Conservation (phyloP, 2,329 filamentous ascomycete genomes). For the Trichophyton benhamiae region DNA sequence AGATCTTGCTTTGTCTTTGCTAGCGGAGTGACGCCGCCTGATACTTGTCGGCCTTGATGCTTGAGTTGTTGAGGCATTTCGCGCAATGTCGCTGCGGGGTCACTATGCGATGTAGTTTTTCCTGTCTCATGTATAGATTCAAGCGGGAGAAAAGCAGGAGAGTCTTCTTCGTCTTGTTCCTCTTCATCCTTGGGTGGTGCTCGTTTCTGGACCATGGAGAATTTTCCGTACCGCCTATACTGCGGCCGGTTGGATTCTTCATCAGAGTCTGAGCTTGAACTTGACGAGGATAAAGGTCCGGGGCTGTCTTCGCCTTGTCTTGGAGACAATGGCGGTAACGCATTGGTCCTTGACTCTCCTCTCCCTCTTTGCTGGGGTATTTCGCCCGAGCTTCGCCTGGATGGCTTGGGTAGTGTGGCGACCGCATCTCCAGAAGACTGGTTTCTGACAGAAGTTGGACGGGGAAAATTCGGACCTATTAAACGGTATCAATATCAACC, state of each 20-base stretch:
- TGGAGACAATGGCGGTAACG: slow-evolving; percentile 20
- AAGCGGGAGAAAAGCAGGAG: slow-evolving; percentile 36
- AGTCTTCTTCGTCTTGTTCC: slow-evolving; percentile 33
- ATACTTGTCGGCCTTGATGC: slow-evolving; percentile 18
- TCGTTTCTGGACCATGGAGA: slow-evolving; percentile 24
- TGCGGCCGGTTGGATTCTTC: slow-evolving; percentile 23
- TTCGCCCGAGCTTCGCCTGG: slow-evolving; percentile 11
- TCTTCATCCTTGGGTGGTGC: slow-evolving; percentile 18
- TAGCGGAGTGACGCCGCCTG: slow-evolving; percentile 17
- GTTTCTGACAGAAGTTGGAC: not conserved
- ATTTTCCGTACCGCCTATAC: slow-evolving; percentile 30
- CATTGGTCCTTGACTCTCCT: not conserved
- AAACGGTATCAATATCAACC: not conserved
- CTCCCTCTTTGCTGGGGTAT: not conserved
- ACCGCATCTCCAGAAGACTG: not conserved
- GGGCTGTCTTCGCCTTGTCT: slow-evolving; percentile 24
- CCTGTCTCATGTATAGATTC: slow-evolving; percentile 8
- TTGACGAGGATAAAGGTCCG: slow-evolving; percentile 13
- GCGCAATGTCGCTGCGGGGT: slow-evolving; percentile 33
- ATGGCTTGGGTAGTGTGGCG: not conserved
- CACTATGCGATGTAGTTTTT: slow-evolving; percentile 18
- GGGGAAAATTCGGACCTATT: slow-evolving; percentile 3
- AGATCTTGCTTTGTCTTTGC: slow-evolving; percentile 5
- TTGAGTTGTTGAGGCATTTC: slow-evolving; percentile 22
- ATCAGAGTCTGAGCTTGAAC: slow-evolving; percentile 21